Percentiles rank a stretch among this genome's conserved stretches.
phyloP scores from a whole-genome alignment of 768 basidiomycete species.

The Flagelloscypha sp. region DNA sequence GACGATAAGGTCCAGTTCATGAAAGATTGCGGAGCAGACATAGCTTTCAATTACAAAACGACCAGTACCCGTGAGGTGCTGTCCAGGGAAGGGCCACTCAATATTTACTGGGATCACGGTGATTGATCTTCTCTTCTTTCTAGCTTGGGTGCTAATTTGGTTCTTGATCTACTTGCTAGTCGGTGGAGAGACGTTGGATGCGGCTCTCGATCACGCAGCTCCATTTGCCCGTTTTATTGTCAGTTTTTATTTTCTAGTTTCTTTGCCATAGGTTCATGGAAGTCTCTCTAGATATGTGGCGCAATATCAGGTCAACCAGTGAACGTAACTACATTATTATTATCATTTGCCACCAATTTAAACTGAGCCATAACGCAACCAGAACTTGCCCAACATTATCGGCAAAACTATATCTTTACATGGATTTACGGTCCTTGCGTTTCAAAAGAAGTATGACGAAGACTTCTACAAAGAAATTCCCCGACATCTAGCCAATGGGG shows the following conservation, averaged over 20 bases:
- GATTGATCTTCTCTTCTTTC: too few species aligned
- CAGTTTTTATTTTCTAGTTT: slow-evolving; percentile 6
- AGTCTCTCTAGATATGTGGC: slow-evolving; percentile 16
- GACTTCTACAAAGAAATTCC: slow-evolving; percentile 23
- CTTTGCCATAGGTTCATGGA: slow-evolving; percentile 16
- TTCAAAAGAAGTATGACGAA: slow-evolving; percentile 16
- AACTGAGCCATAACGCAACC: too few species aligned
- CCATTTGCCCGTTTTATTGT: slow-evolving; percentile 27
- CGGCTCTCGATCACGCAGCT: slow-evolving; percentile 27
- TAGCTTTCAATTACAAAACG: slow-evolving; percentile 50
- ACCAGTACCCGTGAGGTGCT: slow-evolving; percentile 31
- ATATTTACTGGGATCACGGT: slow-evolving; percentile 34
- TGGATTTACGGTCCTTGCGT: slow-evolving; percentile 23
- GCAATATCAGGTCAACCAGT: too few species aligned
- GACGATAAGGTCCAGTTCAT: slow-evolving; percentile 44
- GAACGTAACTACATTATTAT: too few species aligned
- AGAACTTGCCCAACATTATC: slow-evolving; percentile 24
- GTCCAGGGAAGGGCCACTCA: slow-evolving; percentile 34
- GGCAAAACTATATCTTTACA: slow-evolving; percentile 27
- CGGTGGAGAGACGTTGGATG: slow-evolving; percentile 35
- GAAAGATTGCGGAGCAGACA: slow-evolving; percentile 36
- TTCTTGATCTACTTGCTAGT: slow-evolving; percentile 23
- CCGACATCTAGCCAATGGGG: slow-evolving; percentile 17
- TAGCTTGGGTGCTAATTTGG: not conserved
- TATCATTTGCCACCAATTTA: too few species aligned